A percentile compares a stretch with the other conserved stretches of the same genome.
Conservation (phyloP, 192 early-diverging fungal genomes). For the Linderina pennispora region DNA sequence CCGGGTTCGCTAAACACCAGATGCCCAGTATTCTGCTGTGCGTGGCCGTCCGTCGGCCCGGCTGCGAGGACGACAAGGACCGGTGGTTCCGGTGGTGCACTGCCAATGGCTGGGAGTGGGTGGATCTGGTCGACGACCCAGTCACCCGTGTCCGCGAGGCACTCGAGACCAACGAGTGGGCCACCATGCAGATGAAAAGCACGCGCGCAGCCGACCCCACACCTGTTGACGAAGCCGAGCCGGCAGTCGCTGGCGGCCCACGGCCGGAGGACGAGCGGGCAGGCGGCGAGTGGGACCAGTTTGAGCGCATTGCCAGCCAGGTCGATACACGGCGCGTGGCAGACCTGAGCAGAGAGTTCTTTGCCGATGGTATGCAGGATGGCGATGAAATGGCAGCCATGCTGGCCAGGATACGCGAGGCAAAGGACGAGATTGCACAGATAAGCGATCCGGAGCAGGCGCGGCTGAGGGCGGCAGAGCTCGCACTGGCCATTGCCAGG, state of each 20-base stretch:
- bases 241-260: background rate
- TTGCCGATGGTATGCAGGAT: slow-evolving; percentile 1
- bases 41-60: slow-evolving; percentile 4
- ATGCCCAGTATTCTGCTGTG: slow-evolving; percentile 27
- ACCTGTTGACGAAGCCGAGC: background rate
- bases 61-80: slow-evolving; percentile 7
- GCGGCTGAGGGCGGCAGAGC: slow-evolving; percentile 29
- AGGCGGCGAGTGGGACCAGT: slow-evolving; percentile 30
- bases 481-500: slow-evolving; percentile 30
- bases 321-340: slow-evolving; percentile 15
- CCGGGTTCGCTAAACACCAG: slow-evolving; percentile 12
- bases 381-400: slow-evolving; percentile 18
- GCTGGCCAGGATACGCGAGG: slow-evolving; percentile 5
- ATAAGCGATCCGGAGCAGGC: slow-evolving; percentile 18
- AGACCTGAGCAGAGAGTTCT: slow-evolving; percentile 10
- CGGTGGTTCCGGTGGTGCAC: slow-evolving; percentile 35
- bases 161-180: slow-evolving; percentile 34
- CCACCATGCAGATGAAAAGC: slow-evolving; percentile 11
- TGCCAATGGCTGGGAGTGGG: slow-evolving; percentile 39
- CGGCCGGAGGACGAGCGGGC: slow-evolving; percentile 1
- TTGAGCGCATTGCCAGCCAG: slow-evolving; percentile 11
- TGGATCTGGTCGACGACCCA: slow-evolving; percentile 41
- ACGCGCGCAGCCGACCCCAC: background rate
- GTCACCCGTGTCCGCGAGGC: slow-evolving; percentile 29
- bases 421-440: slow-evolving; percentile 26